A percentile compares a stretch with the other conserved stretches of the same genome.
Evolutionary conservation across 2,329 filamentous ascomycete species (phyloP).

Genomic region (Neurospora sp.): DNA sequence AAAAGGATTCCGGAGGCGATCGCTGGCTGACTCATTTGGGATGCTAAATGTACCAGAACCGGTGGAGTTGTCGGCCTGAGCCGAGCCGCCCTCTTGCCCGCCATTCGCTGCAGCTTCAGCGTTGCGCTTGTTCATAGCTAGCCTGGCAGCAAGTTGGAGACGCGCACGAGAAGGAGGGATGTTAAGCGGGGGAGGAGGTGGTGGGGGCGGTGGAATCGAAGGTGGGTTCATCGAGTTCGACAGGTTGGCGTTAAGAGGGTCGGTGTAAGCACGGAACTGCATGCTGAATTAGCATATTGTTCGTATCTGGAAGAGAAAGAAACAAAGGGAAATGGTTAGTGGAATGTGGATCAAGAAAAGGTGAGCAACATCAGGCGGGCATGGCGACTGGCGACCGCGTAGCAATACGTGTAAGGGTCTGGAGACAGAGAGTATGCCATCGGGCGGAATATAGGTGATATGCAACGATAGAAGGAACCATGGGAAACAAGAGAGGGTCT

Average conservation of each 20-base stretch:
- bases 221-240: slow-evolving; percentile 43
- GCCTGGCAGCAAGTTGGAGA: slow-evolving; percentile 77
- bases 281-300: slow-evolving; percentile 5
- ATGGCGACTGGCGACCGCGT: not conserved
- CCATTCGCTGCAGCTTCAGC: slow-evolving; percentile 32
- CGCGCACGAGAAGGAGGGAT: slow-evolving; percentile 79
- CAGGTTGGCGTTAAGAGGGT: slow-evolving; percentile 38
- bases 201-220: slow-evolving; percentile 48
- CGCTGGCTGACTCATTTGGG: slow-evolving; percentile 11
- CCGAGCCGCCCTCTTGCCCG: slow-evolving; percentile 28
- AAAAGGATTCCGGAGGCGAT: slow-evolving; percentile 39
- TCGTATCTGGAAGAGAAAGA: not conserved
- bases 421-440: not conserved
- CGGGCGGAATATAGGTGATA: not conserved
- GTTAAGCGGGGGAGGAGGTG: slow-evolving; percentile 72
- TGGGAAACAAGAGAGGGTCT: not conserved
- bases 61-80: slow-evolving; percentile 21
- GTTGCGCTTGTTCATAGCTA: slow-evolving; percentile 63
- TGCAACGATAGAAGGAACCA: not conserved
- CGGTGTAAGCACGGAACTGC: slow-evolving; percentile 51
- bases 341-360: slow-evolving; percentile 7
- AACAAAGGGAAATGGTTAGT: not conserved
- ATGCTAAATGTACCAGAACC: slow-evolving; percentile 16
- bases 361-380: not conserved
- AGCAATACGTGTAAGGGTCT: not conserved